Conservation (phyloP, 441 rosid species). For the Pelargonium australe region DNA sequence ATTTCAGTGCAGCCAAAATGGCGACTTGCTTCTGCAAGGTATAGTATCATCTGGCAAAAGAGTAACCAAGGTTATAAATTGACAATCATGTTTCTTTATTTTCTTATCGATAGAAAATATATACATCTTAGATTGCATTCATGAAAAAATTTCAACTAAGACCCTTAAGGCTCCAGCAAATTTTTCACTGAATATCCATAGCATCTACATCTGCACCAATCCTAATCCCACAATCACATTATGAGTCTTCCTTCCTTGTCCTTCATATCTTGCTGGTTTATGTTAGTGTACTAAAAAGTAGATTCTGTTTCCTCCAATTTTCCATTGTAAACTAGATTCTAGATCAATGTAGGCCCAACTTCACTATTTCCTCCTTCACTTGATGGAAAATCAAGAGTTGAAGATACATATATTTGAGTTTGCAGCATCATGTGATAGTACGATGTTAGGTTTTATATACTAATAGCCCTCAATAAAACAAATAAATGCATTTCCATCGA, state of each 20-base stretch:
- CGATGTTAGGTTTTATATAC: neutral
- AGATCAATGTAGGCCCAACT: neutral
- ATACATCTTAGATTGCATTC: too few relatives aligned
- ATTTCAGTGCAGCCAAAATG: conserved; percentile 90
- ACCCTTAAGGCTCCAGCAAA: too few relatives aligned
- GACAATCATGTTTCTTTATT: neutral
- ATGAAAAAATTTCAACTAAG: too few relatives aligned
- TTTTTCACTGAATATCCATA: too few relatives aligned
- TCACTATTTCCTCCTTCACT: neutral
- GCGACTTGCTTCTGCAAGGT: conserved; percentile 94
- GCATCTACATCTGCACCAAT: too few relatives aligned
- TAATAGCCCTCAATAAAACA: neutral
- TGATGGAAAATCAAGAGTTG: neutral
- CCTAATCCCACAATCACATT: too few relatives aligned
- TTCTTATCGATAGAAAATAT: neutral
- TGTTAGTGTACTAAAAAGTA: neutral
- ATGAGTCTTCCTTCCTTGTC: too few relatives aligned
- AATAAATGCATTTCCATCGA: neutral
- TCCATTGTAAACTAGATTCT: neutral
- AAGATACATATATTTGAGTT: neutral
- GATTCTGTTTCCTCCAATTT: neutral
- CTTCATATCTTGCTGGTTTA: too few relatives aligned
- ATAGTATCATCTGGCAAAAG: conserved; percentile 72
- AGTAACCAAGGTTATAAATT: conserved; percentile 9
- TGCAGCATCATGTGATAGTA: neutral